A percentile compares a stretch with the other conserved stretches of the same genome.
phyloP scores from a whole-genome alignment of 176 grass and related monocot species.

The Carex parvula region DNA sequence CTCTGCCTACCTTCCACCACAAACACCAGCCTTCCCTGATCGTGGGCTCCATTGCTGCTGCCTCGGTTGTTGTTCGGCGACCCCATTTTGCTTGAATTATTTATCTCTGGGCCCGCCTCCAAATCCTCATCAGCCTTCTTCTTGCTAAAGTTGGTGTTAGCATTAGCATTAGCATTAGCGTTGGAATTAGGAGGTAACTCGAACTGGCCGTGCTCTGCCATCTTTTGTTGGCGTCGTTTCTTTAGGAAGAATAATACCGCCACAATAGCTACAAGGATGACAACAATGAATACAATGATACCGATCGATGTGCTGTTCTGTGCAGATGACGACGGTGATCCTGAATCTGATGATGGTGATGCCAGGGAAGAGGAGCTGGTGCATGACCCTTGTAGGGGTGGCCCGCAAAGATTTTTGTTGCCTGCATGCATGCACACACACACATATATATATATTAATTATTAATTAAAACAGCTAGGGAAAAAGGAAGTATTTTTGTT shows the following conservation, averaged over 20 bases:
- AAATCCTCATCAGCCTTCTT: not conserved
- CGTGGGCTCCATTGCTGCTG: slow-evolving; percentile 25
- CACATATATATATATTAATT: too few relatives aligned
- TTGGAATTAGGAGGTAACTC: not conserved
- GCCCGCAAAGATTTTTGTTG: slow-evolving; percentile 71
- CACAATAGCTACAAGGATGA: slow-evolving; percentile 29
- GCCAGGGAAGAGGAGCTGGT: not conserved
- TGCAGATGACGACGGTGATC: not conserved
- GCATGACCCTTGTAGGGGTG: slow-evolving; percentile 42
- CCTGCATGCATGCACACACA: slow-evolving; percentile 36
- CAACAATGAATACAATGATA: slow-evolving; percentile 29
- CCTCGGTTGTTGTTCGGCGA: not conserved
- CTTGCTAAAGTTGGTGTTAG: slow-evolving; percentile 13
- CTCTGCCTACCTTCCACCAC: slow-evolving; percentile 50
- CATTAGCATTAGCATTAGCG: not conserved
- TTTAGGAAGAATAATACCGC: slow-evolving; percentile 27
- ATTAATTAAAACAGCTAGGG: too few relatives aligned
- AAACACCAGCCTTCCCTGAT: slow-evolving; percentile 66
- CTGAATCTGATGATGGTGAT: not conserved
- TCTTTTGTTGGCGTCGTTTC: slow-evolving; percentile 22
- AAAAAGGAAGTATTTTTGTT: too few relatives aligned
- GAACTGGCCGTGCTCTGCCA: slow-evolving; percentile 20
- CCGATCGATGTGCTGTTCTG: not conserved
- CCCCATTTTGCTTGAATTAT: not conserved
- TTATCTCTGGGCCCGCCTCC: not conserved